Conservation (phyloP, 2,329 filamentous ascomycete genomes). For the Xylaria polymorpha region DNA sequence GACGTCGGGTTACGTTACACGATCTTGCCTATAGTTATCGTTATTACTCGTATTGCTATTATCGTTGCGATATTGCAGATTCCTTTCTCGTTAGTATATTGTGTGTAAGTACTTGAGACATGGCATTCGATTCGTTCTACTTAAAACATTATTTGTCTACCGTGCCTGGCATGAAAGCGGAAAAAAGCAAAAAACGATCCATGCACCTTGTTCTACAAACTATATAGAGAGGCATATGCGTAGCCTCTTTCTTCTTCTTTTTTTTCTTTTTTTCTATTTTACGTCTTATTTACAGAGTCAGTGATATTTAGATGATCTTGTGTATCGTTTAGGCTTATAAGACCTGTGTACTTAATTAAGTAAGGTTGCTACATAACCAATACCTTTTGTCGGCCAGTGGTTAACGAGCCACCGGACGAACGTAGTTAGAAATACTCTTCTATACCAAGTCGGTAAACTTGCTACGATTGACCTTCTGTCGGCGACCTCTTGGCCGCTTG, state of each 20-base stretch:
- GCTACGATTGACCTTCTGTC: neutral
- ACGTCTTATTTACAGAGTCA: neutral
- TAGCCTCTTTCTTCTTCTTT: too few species aligned
- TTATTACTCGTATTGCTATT: neutral
- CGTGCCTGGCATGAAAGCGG: neutral
- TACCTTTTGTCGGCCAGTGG: neutral
- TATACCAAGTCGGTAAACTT: neutral
- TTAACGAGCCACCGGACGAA: neutral
- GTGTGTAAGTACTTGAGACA: neutral
- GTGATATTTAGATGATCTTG: neutral
- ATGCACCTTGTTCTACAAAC: neutral
- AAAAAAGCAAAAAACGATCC: neutral
- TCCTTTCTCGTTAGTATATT: too few species aligned
- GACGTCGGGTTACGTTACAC: neutral
- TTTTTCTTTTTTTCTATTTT: too few species aligned
- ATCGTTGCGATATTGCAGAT: too few species aligned
- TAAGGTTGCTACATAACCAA: neutral
- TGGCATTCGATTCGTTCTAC: neutral
- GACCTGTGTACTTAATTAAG: neutral
- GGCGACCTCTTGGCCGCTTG: neutral
- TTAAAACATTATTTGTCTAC: neutral
- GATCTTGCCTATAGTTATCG: neutral
- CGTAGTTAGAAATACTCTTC: neutral
- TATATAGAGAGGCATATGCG: too few species aligned
- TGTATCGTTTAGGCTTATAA: neutral